phyloP scores from a whole-genome alignment of 495 filamentous ascomycete species.

The Annulohypoxylon nitens region DNA sequence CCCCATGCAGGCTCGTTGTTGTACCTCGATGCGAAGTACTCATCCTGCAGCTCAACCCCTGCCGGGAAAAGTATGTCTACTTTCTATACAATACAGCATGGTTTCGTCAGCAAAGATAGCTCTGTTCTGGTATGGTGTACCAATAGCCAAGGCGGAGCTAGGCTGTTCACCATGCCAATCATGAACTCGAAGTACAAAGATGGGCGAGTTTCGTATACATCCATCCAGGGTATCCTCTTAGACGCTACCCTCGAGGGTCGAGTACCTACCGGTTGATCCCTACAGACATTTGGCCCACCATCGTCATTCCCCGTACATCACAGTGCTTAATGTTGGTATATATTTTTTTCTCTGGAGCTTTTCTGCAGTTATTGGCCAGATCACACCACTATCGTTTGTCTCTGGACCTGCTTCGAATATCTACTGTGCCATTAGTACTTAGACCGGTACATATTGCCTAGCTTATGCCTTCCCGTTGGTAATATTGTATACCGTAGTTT shows the following conservation, averaged over 20 bases:
- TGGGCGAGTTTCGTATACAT: constrained; percentile 46
- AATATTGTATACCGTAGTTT: constrained; percentile 43
- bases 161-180: constrained; percentile 42
- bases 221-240: constrained; percentile 38
- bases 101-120: constrained; percentile 45
- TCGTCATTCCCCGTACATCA: constrained; percentile 49
- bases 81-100: constrained; percentile 38
- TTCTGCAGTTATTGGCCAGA: constrained; percentile 46
- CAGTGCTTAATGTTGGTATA: constrained; percentile 48
- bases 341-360: constrained; percentile 41
- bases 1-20: constrained; percentile 45
- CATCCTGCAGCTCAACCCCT: constrained; percentile 40
- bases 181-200: constrained; percentile 45
- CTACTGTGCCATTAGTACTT: constrained; percentile 47
- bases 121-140: constrained; percentile 40
- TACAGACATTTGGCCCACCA: constrained; percentile 45
- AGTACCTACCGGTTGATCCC: constrained; percentile 49
- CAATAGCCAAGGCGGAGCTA: constrained; percentile 47
- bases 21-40: constrained; percentile 43
- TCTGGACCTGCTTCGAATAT: constrained; percentile 34
- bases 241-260: constrained; percentile 46
- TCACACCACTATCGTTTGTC: constrained; percentile 47
- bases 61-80: constrained; percentile 40
- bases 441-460: constrained; percentile 43
- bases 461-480: constrained; percentile 46